These are phyloP conservation scores for Aspergillus brunneoviolaceus DNA, from an alignment of 2,329 filamentous ascomycete genomes.

Conservation along the genomic window DNA sequence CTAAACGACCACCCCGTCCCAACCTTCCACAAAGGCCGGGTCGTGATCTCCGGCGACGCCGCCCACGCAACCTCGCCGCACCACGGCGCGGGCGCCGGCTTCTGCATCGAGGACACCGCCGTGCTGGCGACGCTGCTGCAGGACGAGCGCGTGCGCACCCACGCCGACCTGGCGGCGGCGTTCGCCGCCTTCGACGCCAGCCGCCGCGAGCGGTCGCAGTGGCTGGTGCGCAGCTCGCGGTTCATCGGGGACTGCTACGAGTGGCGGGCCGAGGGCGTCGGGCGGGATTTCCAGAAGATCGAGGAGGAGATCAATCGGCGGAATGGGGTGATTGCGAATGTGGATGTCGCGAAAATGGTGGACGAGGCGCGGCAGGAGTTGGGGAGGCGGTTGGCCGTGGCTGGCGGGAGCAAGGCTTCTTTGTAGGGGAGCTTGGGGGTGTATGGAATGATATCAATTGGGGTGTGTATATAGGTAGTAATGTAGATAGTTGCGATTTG, in stretches of 20 bases:
- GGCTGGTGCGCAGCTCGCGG: constrained; percentile 37
- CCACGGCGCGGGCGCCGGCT: constrained; percentile 40
- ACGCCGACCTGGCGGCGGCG: constrained; percentile 27
- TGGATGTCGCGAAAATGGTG: constrained; percentile 28
- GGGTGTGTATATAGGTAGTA: not conserved
- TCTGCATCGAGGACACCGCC: constrained; percentile 35
- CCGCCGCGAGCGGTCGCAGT: constrained; percentile 31
- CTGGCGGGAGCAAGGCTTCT: constrained; percentile 4
- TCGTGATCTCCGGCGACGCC: constrained; percentile 42
- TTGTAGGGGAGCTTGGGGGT: not conserved
- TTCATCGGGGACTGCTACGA: constrained; percentile 35
- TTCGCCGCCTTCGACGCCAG: constrained; percentile 29
- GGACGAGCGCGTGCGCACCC: constrained; percentile 21
- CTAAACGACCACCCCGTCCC: constrained; percentile 39
- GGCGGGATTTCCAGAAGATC: constrained; percentile 18
- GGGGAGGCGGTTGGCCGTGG: constrained; percentile 11
- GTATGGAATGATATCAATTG: not conserved
- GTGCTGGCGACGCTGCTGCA: constrained; percentile 29
- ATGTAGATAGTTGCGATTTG: no score
- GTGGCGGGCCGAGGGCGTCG: constrained; percentile 27
- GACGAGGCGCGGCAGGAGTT: constrained; percentile 25
- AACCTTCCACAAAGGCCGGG: constrained; percentile 33
- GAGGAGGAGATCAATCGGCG: constrained; percentile 21
- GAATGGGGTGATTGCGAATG: constrained; percentile 20
- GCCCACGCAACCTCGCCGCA: constrained; percentile 46